phyloP scores from a whole-genome alignment of 2,329 filamentous ascomycete genomes.

The Stylonectria norvegica region DNA sequence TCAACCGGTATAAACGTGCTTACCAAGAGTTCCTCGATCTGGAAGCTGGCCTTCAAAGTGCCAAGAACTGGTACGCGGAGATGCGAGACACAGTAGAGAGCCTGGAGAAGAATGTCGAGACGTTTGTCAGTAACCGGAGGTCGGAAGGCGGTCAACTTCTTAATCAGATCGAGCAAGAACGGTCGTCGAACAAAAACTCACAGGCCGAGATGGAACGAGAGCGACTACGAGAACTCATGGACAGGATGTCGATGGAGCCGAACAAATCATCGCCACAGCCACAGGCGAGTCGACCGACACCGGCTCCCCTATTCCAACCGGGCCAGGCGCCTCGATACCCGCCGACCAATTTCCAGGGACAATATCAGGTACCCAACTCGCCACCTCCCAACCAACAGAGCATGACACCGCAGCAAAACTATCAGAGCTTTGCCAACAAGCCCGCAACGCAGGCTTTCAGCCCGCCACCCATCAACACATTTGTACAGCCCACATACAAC shows the following conservation, averaged over 20 bases:
- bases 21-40: constrained; percentile 93
- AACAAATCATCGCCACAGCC: constrained; percentile 36
- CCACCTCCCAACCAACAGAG: constrained; percentile 44
- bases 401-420: constrained; percentile 40
- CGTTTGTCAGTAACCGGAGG: constrained; percentile 90
- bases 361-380: constrained; percentile 53
- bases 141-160: constrained; percentile 89
- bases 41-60: constrained; percentile 77
- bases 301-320: constrained; percentile 50
- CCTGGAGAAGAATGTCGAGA: constrained; percentile 91
- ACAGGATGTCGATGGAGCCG: constrained; percentile 86
- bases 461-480: constrained; percentile 41
- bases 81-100: constrained; percentile 95
- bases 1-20: constrained; percentile 84
- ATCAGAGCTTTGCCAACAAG: constrained; percentile 37
- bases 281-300: constrained; percentile 24
- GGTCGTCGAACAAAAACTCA: constrained; percentile 55
- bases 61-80: constrained; percentile 89
- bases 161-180: constrained; percentile 79
- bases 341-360: constrained; percentile 51
- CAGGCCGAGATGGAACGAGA: constrained; percentile 84
- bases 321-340: constrained; percentile 48
- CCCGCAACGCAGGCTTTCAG: constrained; percentile 26
- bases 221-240: constrained; percentile 84
- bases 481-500: constrained; percentile 53